A percentile compares a stretch with the other conserved stretches of the same genome.
Evolutionary conservation across 352 stramenopile genomes (phyloP).

Genomic region (Pythium brassicae): DNA sequence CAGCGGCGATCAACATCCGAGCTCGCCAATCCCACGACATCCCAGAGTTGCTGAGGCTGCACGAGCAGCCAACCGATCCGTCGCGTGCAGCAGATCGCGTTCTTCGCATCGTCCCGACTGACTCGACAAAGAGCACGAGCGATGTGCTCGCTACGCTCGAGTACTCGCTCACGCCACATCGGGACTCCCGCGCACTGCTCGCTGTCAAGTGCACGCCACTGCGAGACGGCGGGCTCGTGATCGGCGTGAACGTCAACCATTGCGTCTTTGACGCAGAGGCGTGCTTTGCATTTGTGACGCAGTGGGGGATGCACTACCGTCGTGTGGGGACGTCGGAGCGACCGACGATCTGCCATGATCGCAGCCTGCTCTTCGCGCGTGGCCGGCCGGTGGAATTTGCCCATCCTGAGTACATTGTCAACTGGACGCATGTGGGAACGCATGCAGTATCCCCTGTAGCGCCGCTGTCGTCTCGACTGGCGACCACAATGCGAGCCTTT

Average conservation of each 20-base stretch:
- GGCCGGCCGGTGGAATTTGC: neutral
- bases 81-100: neutral
- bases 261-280: constrained; percentile 9
- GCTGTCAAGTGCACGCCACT: constrained; percentile 10
- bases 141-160: constrained; percentile 1
- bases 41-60: too few species aligned
- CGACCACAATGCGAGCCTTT: constrained; percentile 3
- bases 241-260: constrained; percentile 14
- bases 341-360: constrained; percentile 5
- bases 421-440: neutral
- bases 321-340: neutral
- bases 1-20: neutral
- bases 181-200: neutral
- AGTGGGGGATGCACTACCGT: constrained; percentile 15
- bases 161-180: constrained; percentile 1
- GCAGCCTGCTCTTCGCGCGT: constrained; percentile 3
- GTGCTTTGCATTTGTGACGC: constrained; percentile 11
- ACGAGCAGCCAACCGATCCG: too few species aligned
- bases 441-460: neutral
- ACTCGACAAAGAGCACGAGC: neutral
- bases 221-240: constrained; percentile 7
- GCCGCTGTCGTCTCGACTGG: neutral
- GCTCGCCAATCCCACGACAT: too few species aligned
- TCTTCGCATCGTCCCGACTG: neutral
- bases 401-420: constrained; percentile 13